These are phyloP conservation scores for Tremellales sp. DNA, from an alignment of 1,284 basidiomycete species.

Conservation along the genomic window DNA sequence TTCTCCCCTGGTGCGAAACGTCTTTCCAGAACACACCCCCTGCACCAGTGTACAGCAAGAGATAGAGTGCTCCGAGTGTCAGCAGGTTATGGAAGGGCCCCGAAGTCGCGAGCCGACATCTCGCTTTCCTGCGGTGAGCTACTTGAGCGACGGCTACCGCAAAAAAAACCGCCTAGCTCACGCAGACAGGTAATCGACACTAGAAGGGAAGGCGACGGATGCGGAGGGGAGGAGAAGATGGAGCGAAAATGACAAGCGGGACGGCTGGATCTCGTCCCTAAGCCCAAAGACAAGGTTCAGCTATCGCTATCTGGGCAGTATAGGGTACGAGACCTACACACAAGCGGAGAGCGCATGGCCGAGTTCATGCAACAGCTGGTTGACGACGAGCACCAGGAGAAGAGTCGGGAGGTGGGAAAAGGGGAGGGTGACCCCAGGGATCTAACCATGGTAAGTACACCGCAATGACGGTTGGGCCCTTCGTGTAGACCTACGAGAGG, in stretches of 20 bases:
- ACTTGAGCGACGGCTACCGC: conserved; percentile 3
- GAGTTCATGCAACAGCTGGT: conserved; percentile 44
- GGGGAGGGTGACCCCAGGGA: conserved; percentile 45
- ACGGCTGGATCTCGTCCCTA: conserved; percentile 37
- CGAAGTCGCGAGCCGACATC: conserved; percentile 38
- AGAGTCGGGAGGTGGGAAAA: conserved; percentile 41
- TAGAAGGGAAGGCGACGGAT: conserved; percentile 34
- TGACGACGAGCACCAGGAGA: conserved; percentile 34
- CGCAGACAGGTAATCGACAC: conserved; percentile 28
- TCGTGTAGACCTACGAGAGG: conserved; percentile 27
- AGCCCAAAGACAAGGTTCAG: neutral
- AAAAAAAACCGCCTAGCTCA: conserved; percentile 9
- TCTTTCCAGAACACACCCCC: conserved; percentile 33
- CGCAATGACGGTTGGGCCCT: neutral
- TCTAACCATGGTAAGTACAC: conserved; percentile 19
- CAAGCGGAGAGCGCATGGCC: conserved; percentile 44
- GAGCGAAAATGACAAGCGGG: conserved; percentile 29
- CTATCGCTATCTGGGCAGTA: neutral
- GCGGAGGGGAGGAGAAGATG: conserved; percentile 38
- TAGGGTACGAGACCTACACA: conserved; percentile 19
- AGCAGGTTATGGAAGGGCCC: conserved; percentile 45
- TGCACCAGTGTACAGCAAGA: conserved; percentile 18
- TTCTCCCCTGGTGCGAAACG: conserved; percentile 17
- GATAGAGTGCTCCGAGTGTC: conserved; percentile 22
- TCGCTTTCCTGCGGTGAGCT: conserved; percentile 21